Evolutionary conservation across 352 stramenopile species (phyloP), one percentile per base, ranked within the genome.

Genomic region (Pythium plurisporium): DNA sequence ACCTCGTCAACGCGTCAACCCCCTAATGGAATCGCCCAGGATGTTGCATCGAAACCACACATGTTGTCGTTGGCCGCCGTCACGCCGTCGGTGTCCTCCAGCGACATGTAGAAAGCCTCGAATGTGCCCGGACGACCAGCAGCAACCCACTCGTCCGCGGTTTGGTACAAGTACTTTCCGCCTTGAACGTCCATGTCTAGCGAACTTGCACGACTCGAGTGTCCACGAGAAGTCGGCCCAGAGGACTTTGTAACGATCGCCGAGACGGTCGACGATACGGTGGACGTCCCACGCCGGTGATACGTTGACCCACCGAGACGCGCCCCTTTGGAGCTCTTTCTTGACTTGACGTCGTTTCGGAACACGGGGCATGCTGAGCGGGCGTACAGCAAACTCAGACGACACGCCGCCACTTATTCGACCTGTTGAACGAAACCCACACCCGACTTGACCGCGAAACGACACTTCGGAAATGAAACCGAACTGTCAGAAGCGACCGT

Each of bases 381-480:
- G 12, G 38, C n/a, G 19, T 6, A 26, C n/a, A 44, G 38, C 38
- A 44, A 44, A 44, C 38, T 44, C 38, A 44, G 38, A 44, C 38
- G n/a, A 44, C 4, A 44, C 38, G 26, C 38, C 38, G 38, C 23
- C n/a, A 44, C 38, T 20, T 17, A 44, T 8, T 20, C 38, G 38
- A 44, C 38, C 3, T 27, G 38, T 44, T 20, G 38, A 17, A 26
- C 38, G 38, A 26, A 26, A 26, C n/a, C 17, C n/a, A 44, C 38
- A 37, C 31, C 31, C 31, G 31, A 37, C 31, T 37, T 37, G 31
- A 37, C 31, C 8, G 8, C 12, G 20, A 9, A 12, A 44, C 3
- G n/a, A 44, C 38, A 44, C 38, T 44, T 44, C 19, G n/a, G 17
- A 44, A 44, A 44, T 44, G 38, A 44, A 44, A 26, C 38, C 38